Evolutionary conservation across 345 rosid species (phyloP), one percentile per base, ranked within the genome.

Genomic region (Eucalyptus caleyi): DNA sequence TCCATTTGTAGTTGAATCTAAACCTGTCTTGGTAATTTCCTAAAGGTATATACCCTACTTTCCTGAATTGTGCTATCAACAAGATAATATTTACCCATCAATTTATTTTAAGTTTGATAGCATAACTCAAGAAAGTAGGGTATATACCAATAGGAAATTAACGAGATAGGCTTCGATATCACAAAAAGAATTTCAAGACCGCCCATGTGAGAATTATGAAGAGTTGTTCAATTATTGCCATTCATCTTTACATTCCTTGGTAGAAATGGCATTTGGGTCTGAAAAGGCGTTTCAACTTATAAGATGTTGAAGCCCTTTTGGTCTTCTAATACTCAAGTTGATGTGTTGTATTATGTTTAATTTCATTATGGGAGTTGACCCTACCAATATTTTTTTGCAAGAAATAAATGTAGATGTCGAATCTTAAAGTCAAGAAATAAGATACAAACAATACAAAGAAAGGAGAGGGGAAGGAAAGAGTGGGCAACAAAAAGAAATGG

Each of bases 1-100:
- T 53, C 56, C 10, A 51, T 51, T 18, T 51, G 23, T 18, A 51
- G 8, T 51, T 51, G 23, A 45, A 45, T 45, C 47, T 45, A 45
- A 45, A 45, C 47, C 4, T 0, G 0, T 45, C 47, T 45, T 0
- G 11, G 3, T 45, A 45, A 45, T 45, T 45, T 45, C 47, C 47
- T 45, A 45, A 45, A 45, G 47, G 1, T 45, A 45, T 45, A 1
- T 45, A 45, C 47, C 47, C 47, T 45, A 45, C 47, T 45, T 45
- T 45, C 0, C 0, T 45, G 47, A 45, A 1, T 45, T 45, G 1
- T 1, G 47, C 47, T 45, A 0, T 45, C 11, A 45, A 45, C 47
- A 45, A 45, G 4, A 0, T 45, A 45, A 45, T 45, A 37, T 37
- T 37, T 37, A 37, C 37, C 37, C 37, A 37, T 4, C 37, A 37